These are phyloP conservation scores for Fusarium lyarnte DNA, from an alignment of 2,329 filamentous ascomycete species.

Conservation along the genomic window DNA sequence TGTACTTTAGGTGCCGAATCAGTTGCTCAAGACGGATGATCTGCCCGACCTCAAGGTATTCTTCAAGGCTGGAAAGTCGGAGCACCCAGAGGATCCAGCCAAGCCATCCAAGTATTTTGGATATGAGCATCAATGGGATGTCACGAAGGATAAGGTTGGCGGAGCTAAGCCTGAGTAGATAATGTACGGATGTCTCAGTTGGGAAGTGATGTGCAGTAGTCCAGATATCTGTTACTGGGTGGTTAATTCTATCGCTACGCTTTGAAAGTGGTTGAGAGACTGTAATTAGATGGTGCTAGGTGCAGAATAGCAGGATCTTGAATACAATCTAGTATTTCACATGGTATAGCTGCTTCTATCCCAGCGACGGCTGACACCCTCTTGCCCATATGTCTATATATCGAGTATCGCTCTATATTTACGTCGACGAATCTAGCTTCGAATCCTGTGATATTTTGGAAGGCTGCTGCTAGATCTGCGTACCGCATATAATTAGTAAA, in stretches of 20 bases:
- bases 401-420: no score
- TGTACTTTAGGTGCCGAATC: neutral
- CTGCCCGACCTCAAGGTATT: neutral
- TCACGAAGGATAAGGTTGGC: neutral
- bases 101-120: neutral
- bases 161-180: neutral
- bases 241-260: no score
- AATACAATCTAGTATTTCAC: no score
- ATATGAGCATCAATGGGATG: neutral
- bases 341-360: no score
- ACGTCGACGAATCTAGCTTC: neutral
- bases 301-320: no score
- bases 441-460: neutral
- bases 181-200: fast-evolving
- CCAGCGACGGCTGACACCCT: no score
- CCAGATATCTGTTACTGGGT: neutral
- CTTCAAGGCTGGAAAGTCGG: neutral
- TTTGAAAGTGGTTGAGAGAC: no score
- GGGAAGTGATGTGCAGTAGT: neutral
- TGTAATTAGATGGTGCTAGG: no score
- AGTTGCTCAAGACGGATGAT: neutral
- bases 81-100: neutral
- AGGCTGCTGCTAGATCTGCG: neutral
- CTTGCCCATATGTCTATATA: no score
- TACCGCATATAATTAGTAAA: neutral